A percentile compares a stretch with the other conserved stretches of the same genome.
These are phyloP conservation scores for Cokeromyces recurvatus DNA, from an alignment of 371 early-diverging fungal species.

Conservation along the genomic window DNA sequence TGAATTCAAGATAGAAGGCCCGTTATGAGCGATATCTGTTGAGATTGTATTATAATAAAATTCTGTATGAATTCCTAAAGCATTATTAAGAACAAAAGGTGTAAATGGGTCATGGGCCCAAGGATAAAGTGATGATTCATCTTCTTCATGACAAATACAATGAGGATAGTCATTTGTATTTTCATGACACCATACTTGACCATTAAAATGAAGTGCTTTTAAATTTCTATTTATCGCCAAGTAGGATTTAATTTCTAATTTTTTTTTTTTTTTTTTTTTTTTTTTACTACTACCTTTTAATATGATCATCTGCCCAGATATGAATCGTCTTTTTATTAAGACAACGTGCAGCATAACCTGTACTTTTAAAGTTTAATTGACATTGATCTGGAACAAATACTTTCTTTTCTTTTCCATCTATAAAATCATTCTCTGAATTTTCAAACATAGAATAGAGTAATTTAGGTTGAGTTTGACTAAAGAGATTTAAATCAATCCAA, in stretches of 20 bases:
- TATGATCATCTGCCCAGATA: constrained; percentile 38
- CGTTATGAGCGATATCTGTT: constrained; percentile 10
- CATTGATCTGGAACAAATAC: constrained; percentile 34
- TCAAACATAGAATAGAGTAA: constrained; percentile 37
- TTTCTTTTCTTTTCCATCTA: constrained; percentile 13
- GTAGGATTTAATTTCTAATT: background rate
- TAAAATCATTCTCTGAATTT: constrained; percentile 25
- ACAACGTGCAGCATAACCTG: constrained; percentile 31
- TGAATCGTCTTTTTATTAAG: constrained; percentile 27
- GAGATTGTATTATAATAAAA: constrained; percentile 26
- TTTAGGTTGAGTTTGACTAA: constrained; percentile 13
- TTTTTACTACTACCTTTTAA: constrained; percentile 28
- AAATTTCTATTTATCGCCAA: constrained; percentile 38
- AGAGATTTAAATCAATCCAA: constrained; percentile 27
- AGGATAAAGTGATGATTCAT: constrained; percentile 18
- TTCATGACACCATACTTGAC: constrained; percentile 29
- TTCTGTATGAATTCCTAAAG: constrained; percentile 27
- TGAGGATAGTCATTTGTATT: constrained; percentile 3
- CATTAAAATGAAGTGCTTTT: constrained; percentile 18
- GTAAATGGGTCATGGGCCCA: constrained; percentile 29
- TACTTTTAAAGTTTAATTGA: constrained; percentile 26
- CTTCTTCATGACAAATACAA: constrained; percentile 20
- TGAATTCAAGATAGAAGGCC: constrained; percentile 2
- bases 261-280: background rate
- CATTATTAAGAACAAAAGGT: constrained; percentile 23